Base-by-base conservation (phyloP, 2,329 filamentous ascomycete species). In the Talaromyces sp. region DNA sequence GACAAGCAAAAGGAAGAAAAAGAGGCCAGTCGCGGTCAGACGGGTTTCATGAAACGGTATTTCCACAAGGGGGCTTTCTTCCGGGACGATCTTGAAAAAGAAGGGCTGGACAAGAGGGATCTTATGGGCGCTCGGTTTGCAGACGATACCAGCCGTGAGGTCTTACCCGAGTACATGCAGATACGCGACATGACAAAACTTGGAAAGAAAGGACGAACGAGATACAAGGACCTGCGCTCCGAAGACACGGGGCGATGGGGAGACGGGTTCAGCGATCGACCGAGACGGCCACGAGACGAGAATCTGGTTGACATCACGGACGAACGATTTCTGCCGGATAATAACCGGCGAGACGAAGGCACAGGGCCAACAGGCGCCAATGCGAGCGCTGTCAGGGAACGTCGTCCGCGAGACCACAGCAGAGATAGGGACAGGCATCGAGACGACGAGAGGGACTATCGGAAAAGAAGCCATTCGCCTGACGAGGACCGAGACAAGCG, bases 11-110 rank as follows among this genome's bases (percentile, higher is more conserved):
- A 89, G 68, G 89, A 90, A 65, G 92, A 96, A 65, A 80, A 81
- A 28, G 90, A 91, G 69, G 87, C 90, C 64, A 76, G 82, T 57
- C 88, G 89, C 64, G 92, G 92, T 59, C 89, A 94, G 77, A 91
- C 95, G 83, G 85, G 85, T 1, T 97, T 87, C 75, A 91, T 98
- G 90, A 93, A 97, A 72, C 92, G 93, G 73, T 99, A 98, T 79
- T 93, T 91, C 76, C 95, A 99, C 82, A 94, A 93, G 78, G 95
- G 95, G 56, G 95, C 95, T 16, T 99, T 98, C 80, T 98, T 91
- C 81, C 90, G 89, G 67, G 91, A 93, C 58, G 90, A 96, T 68
- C 83, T 88, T 57, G 86, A 88, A 68, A 87, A 86, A 16, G 87
- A 90, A 65, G 91, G 91, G 0, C 80, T 97, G 53, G 87, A 90